Evolutionary conservation across 2,329 filamentous ascomycete species (phyloP), one percentile per base, ranked within the genome.

Genomic region (Coleophoma eucalyptorum): DNA sequence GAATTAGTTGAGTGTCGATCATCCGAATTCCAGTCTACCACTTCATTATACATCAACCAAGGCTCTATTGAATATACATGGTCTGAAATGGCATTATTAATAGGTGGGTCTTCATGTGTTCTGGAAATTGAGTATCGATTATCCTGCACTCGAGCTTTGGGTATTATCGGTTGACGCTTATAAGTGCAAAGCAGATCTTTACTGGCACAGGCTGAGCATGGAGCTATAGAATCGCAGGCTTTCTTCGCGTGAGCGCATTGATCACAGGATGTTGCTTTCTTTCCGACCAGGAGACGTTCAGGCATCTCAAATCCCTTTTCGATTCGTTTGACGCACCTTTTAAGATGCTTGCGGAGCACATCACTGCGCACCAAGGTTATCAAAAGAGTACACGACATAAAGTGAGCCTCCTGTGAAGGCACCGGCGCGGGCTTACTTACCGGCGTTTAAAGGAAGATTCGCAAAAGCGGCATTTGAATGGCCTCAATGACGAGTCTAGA

Each of bases 181-280:
- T 46, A 46, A 4, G 49, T 50, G 38, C 49, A 50, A 26, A 15
- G 18, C 26, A 3, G 21, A 32, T 33, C 15, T 42, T 34, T 50
- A 16, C 16, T 33, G 11, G 34, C 16, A 20, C 49, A 50, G 12
- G 12, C 32, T 40, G 51, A 53, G 26, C 51, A 53, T 8, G 51
- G 49, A 15, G 34, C 10, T 18, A 40, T 50, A 20, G 35, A 32
- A 45, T 53, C 48, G 21, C 51, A 53, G 13, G 35, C 40, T 48
- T 44, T 50, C 44, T 51, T 53, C 13, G 45, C 26, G 19, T 43
- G 49, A 20, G 48, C 50, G 37, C 51, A 53, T 7, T 50, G 43
- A 45, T 53, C 49, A 41, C 51, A 53, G 19, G 51, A 41, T 19
- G 47, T 46, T 19, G 34, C 43, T 31, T 50, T 50, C 46, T 50